Evolutionary conservation across 208 protist genomes (phyloP), one percentile per base, ranked within the genome.

Genomic region (Novymonas esmeraldas): DNA sequence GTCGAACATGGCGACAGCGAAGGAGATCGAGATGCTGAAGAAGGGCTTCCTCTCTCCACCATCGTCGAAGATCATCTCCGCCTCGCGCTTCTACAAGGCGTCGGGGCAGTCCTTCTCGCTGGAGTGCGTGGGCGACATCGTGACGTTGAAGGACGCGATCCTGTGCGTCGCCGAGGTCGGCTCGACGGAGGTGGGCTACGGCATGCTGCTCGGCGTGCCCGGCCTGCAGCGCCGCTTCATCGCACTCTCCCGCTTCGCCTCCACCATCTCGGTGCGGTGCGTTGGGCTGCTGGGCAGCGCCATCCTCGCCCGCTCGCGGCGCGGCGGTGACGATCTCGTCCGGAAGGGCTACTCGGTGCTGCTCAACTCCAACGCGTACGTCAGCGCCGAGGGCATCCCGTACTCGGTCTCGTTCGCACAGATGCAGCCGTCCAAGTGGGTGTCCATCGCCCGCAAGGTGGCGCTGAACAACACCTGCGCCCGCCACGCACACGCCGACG

Each of bases 331-430:
- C 29, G 78, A 82, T 39, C 50, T 94, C 38, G 26, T 49, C 31
- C 70, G 69, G 39, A 64, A 71, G 33, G 83, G 82, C 16, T 82
- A 84, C 74, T 61, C 66, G 33, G 80, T 94, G 3, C 31, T 90
- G 24, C 60, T 80, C 55, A 90, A 89, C 68, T 72, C 78, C 22
- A 90, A 85, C 60, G 91, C 89, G 55, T 96, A 96, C 79, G 82
- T 84, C n/a, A 93, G 91, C 55, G 80, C 76, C 9, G 84, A 89
- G 26, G 91, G 91, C 33, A 79, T 94, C 16, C 87, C 88, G n/a
- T 96, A 94, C 62, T 79, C 88, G 29, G 91, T 96, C 18, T 74
- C 85, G 38, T 90, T 92, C 67, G 85, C 87, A 1, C 79, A 93
- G 72, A 65, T 82, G 44, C 79, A 84, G 44, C 71, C 80, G 55